Base-by-base conservation (phyloP, 495 filamentous ascomycete genomes). In the Pyrenopolyporus hunteri region DNA sequence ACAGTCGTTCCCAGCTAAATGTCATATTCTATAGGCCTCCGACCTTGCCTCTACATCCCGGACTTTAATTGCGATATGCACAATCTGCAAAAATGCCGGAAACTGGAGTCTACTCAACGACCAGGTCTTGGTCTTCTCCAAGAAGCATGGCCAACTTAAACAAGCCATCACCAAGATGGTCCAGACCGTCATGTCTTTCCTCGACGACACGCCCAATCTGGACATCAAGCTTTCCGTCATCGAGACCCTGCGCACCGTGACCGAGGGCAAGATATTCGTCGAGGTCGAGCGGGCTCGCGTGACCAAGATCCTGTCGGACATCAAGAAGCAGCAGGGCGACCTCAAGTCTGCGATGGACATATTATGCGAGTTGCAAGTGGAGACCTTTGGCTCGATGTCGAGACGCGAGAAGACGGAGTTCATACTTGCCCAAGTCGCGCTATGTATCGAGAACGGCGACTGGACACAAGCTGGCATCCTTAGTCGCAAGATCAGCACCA, bases 141-240 rank as follows among this genome's bases (percentile, higher is more conserved):
- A 97, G 87, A 98, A 98, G 80, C 94, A 98, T 90, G 90, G 92
- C 66, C 94, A 98, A 79, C 93, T 98, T 76, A 97, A 97, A 75
- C 95, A 97, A 79, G 94, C 94, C 67, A 92, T 90, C 59, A 98
- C 94, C 63, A 93, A 92, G 82, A 98, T 98, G 94, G 94, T 98
- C 36, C 94, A 98, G 81, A 87, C 86, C 47, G 91, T 96, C 49
- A 96, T 98, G 91, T 81, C 77, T 39, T 97, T 97, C 73, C 77
- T 98, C 72, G 90, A 96, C 69, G 83, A 89, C 42, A 70, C 84
- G 26, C 91, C 93, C 31, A 88, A 81, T 55, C 59, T 88, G 57
- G 93, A 96, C 53, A 90, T 85, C 26, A 98, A 97, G 79, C 80
- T 98, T 39, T 88, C 90, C 11, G 85, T 95, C 33, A 98, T 98